Base-by-base conservation (phyloP, 208 protist genomes). In the Acanthamoeba triangularis region DNA sequence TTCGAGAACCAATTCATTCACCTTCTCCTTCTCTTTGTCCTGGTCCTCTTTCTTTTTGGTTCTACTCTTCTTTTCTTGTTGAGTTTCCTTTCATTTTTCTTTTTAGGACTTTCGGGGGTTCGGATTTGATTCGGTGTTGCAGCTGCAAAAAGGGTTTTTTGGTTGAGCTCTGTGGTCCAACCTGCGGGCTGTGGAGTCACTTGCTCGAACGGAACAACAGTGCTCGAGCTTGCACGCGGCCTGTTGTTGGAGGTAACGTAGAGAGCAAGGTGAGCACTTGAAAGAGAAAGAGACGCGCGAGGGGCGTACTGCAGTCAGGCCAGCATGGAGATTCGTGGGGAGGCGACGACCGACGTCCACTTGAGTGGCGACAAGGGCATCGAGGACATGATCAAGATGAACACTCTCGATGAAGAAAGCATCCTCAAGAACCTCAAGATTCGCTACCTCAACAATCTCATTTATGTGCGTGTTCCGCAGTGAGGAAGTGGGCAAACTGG, bases 351-450 rank as follows among this genome's bases (percentile, higher is more conserved):
- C 25, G 74, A 84, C 16, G 74, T 84, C 41, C 35, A 84, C 41
- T 16, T 44, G 10, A 84, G 74, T 33, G 74, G 74, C 13, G 74
- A 54, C 30, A 41, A 49, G 52, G 84, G 84, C 30, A 67, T 90
- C 7, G 54, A 59, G 61, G 96, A 97, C 91, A 96, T 97, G 95
- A 96, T 97, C 44, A 84, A 65, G 33, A 67, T 97, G 65, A 63
- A 95, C 61, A 69, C 84, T 7, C 67, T 97, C 1, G 95, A 56
- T 65, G 96, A 97, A 91, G 93, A 95, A 41, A 92, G 69, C 35
- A 91, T 97, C 44, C 63, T 97, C 18, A 35, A 84, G 4, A 97
- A 96, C 69, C 59, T 97, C 7, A 94, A 96, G 78, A 30, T 95
- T 33, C 65, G 96, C 54, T 97, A 95, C 76, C 35, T 52, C 13